Evolutionary conservation across 2,329 filamentous ascomycete species (phyloP).

Genomic region (Pseudogymnoascus sp.): DNA sequence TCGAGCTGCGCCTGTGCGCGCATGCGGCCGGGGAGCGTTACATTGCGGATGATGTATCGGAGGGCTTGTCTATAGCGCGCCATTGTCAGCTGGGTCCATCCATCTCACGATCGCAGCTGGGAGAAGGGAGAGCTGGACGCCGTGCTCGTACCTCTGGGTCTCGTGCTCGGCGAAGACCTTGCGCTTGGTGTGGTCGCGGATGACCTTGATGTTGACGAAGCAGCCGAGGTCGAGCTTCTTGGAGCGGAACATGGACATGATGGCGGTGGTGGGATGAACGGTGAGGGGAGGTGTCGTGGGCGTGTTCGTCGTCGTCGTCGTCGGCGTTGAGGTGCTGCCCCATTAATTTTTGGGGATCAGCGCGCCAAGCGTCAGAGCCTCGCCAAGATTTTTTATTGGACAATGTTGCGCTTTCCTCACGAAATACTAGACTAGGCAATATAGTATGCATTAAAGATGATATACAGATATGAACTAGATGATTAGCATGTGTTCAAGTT

Average conservation of each 20-base stretch:
- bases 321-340: background rate
- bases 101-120: background rate
- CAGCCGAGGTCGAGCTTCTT: constrained; percentile 86
- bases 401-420: background rate
- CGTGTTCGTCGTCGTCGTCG: background rate
- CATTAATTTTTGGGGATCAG: constrained; percentile 4
- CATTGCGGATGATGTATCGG: constrained; percentile 90
- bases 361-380: background rate
- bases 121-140: background rate
- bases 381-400: background rate
- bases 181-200: constrained; percentile 95
- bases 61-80: constrained; percentile 65
- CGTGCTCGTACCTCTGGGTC: constrained; percentile 59
- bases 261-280: constrained; percentile 27
- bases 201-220: constrained; percentile 75
- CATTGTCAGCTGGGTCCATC: constrained; percentile 3
- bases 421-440: background rate
- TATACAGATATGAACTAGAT: background rate
- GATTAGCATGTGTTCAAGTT: background rate
- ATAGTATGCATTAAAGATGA: background rate
- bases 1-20: constrained; percentile 90
- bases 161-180: constrained; percentile 84
- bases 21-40: constrained; percentile 68
- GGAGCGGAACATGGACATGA: constrained; percentile 76
- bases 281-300: background rate